Evolutionary conservation across 1,139 yeast genomes (phyloP).

Genomic region (Candida labiduridarum): DNA sequence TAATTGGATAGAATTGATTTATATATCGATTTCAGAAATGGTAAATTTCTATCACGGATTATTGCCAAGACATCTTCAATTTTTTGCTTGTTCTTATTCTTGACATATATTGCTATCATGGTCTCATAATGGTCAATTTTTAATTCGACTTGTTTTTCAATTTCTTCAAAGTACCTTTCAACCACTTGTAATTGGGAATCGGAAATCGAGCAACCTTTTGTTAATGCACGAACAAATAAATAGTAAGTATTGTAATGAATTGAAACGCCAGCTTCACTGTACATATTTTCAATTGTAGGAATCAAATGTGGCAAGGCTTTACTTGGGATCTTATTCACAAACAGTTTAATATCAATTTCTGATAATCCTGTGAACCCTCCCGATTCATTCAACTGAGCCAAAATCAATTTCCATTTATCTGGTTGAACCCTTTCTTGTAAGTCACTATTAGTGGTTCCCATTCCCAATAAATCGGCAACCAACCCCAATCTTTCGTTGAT

Average conservation of each 20-base stretch:
- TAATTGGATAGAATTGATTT: slow-evolving; percentile 70
- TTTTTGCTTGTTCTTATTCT: slow-evolving; percentile 29
- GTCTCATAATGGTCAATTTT: slow-evolving; percentile 24
- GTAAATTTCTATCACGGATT: slow-evolving; percentile 52
- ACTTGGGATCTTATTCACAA: slow-evolving; percentile 50
- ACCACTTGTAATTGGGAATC: slow-evolving; percentile 25
- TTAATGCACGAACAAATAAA: slow-evolving; percentile 46
- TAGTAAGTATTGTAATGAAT: slow-evolving; percentile 41
- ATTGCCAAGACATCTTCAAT: slow-evolving; percentile 42
- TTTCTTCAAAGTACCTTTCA: slow-evolving; percentile 25
- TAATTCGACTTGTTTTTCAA: slow-evolving; percentile 17
- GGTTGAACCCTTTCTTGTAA: slow-evolving; percentile 30
- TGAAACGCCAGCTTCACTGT: slow-evolving; percentile 36
- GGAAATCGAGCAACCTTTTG: slow-evolving; percentile 26
- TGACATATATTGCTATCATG: slow-evolving; percentile 46
- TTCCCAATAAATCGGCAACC: slow-evolving; percentile 46
- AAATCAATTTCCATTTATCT: slow-evolving; percentile 59
- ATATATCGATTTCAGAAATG: slow-evolving; percentile 61
- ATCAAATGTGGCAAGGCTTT: slow-evolving; percentile 36
- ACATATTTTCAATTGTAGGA: slow-evolving; percentile 30
- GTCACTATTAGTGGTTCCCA: background rate
- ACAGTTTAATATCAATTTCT: slow-evolving; percentile 36
- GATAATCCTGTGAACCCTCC: slow-evolving; percentile 46
- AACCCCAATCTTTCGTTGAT: slow-evolving; percentile 50
- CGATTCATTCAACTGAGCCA: slow-evolving; percentile 42